Base-by-base conservation (phyloP, 2,329 filamentous ascomycete genomes). In the Colletotrichum shisoi region DNA sequence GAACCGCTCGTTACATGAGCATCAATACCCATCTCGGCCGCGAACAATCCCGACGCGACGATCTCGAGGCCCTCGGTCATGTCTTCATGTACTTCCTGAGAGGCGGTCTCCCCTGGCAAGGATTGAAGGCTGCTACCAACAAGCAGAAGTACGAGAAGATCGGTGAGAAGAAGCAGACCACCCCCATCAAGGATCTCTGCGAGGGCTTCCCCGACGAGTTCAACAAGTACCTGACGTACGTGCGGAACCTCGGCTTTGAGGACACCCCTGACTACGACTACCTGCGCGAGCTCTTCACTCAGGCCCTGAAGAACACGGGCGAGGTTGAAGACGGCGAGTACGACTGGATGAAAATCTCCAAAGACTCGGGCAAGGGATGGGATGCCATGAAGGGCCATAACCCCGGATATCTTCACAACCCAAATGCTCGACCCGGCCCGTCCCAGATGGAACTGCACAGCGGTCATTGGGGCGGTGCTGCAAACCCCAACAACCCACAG, bases 121-220 rank as follows among this genome's bases (percentile, higher is more conserved):
- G 88, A 11, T 81, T 91, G 70, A 91, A 91, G 81, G 88, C 89
- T 77, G 89, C 88, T 37, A 91, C 89, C 53, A 91, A 91, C 79
- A 90, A 99, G 87, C 95, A 99, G 78, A 99, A 99, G 83, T 99
- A 99, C 78, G 95, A 99, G 82, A 98, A 98, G 86, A 99, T 99
- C 80, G 95, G 95, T 52, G 94, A 99, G 85, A 98, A 99, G 90
- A 99, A 99, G 84, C 95, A 98, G 83, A 97, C 94, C 0, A 98
- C 95, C 24, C 87, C 88, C 5, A 96, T 99, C 82, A 97, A 97
- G 83, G 95, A 99, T 74, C 87, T 99, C 17, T 98, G 94, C 77
- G 94, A 97, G 73, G 91, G 93, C 58, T 98, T 96, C 81, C 94
- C 95, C 71, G 92, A 97, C 77, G 94, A 99, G 81, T 96, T 99